A percentile compares a stretch with the other conserved stretches of the same genome.
phyloP scores from a whole-genome alignment of 108 stramenopile species.

The Cyclotella cryptica region DNA sequence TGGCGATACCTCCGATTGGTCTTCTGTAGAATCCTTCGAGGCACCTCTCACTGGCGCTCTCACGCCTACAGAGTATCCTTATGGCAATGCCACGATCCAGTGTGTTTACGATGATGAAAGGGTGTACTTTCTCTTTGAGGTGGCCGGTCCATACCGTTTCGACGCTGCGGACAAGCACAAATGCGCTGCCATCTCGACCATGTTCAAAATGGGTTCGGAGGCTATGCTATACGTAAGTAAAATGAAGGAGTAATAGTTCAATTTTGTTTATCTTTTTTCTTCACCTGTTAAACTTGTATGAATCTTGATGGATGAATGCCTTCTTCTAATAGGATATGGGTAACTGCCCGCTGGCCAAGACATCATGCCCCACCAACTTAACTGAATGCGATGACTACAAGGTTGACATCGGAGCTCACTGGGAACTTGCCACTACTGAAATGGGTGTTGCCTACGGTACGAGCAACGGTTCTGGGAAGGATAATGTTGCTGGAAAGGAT shows the following conservation, averaged over 20 bases:
- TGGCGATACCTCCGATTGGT: constrained; percentile 30
- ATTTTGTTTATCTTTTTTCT: not conserved
- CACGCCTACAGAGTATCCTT: not conserved
- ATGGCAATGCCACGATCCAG: constrained; percentile 26
- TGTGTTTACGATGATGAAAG: constrained; percentile 37
- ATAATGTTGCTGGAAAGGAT: constrained; percentile 43
- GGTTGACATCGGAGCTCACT: constrained; percentile 55
- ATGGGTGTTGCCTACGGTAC: constrained; percentile 16
- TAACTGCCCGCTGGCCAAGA: constrained; percentile 33
- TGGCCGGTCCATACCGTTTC: constrained; percentile 43
- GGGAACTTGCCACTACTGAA: constrained; percentile 39
- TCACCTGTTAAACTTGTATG: not conserved
- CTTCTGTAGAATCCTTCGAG: constrained; percentile 10
- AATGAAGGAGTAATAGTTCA: not conserved
- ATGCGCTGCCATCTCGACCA: constrained; percentile 41
- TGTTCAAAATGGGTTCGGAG: constrained; percentile 51
- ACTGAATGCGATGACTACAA: constrained; percentile 32
- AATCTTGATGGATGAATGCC: not conserved
- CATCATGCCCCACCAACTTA: constrained; percentile 1
- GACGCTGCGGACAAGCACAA: constrained; percentile 25
- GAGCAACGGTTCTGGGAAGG: constrained; percentile 41
- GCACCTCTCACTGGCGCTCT: constrained; percentile 23
- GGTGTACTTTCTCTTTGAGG: constrained; percentile 44
- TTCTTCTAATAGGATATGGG: constrained; percentile 44
- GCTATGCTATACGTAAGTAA: constrained; percentile 23